Conservation (phyloP, 1,139 yeast species). For the Diutina scorzettiae region DNA sequence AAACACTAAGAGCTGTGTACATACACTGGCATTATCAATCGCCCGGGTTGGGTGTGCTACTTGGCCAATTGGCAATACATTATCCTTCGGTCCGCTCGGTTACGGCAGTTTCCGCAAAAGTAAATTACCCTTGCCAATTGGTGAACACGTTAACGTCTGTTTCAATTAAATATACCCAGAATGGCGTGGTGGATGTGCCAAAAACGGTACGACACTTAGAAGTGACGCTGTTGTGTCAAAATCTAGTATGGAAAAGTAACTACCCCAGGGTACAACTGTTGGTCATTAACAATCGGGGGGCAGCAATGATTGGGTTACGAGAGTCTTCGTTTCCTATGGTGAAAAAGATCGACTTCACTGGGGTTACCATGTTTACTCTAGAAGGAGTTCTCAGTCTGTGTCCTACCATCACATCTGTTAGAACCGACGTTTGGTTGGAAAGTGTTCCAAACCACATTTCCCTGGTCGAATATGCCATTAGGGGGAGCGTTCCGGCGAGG, state of each 20-base stretch:
- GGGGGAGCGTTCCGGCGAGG: background rate
- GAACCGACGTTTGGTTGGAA: background rate
- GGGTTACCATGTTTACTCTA: background rate
- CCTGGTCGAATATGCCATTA: background rate
- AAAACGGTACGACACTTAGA: background rate
- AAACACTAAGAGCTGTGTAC: background rate
- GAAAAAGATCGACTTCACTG: background rate
- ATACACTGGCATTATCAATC: background rate
- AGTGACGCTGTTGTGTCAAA: background rate
- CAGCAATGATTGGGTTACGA: background rate
- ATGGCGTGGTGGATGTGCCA: background rate
- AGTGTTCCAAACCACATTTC: background rate
- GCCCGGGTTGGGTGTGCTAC: background rate
- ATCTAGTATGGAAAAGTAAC: background rate
- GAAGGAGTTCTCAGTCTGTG: background rate
- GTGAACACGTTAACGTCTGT: too few species aligned
- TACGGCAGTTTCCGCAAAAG: background rate
- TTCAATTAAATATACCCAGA: background rate
- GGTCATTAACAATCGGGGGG: background rate
- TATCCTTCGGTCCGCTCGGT: background rate
- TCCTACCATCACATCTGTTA: background rate
- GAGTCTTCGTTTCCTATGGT: background rate
- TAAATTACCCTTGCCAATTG: too few species aligned
- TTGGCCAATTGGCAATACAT: background rate
- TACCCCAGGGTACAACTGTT: background rate